phyloP scores from a whole-genome alignment of 352 stramenopile genomes.

The Elongisporangium prolatum region DNA sequence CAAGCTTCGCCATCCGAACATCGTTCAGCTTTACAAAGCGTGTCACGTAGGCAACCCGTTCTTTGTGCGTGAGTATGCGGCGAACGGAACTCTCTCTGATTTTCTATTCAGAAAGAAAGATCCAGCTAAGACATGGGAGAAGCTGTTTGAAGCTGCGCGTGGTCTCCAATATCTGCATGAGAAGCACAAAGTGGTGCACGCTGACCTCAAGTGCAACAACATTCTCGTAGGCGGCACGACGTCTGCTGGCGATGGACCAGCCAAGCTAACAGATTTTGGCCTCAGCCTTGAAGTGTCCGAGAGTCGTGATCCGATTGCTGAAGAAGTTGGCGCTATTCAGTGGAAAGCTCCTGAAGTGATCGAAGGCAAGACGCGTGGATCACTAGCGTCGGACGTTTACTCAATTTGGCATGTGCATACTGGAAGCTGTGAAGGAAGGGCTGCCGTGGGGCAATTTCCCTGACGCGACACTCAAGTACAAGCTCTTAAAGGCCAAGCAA shows the following conservation, averaged over 20 bases:
- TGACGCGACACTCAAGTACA: not conserved
- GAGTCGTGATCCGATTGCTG: not conserved
- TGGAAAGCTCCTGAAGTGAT: slow-evolving; percentile 20
- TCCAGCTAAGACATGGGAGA: slow-evolving; percentile 5
- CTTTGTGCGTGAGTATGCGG: slow-evolving; percentile 20
- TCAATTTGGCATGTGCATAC: slow-evolving; percentile 16
- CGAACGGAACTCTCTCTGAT: slow-evolving; percentile 18
- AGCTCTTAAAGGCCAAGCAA: not conserved
- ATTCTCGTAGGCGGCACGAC: slow-evolving; percentile 34
- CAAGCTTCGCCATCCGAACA: slow-evolving; percentile 16
- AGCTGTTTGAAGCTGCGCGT: slow-evolving; percentile 9
- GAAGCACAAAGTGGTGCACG: slow-evolving; percentile 42
- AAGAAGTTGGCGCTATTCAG: not conserved
- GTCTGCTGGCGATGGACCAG: not conserved
- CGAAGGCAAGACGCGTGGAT: too few species aligned
- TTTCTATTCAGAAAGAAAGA: slow-evolving; percentile 11
- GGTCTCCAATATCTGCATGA: slow-evolving; percentile 54
- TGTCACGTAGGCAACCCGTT: slow-evolving; percentile 23
- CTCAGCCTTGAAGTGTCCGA: slow-evolving; percentile 7
- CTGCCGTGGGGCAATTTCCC: slow-evolving; percentile 1
- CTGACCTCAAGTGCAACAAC: slow-evolving; percentile 80
- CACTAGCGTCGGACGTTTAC: slow-evolving; percentile 10
- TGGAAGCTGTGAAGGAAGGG: slow-evolving; percentile 5
- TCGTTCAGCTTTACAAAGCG: slow-evolving; percentile 30
- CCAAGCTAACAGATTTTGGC: slow-evolving; percentile 27